A percentile compares a stretch with the other conserved stretches of the same genome.
These are phyloP conservation scores for Fraxinus excelsior DNA, from an alignment of 257 asterid species.

Conservation along the genomic window DNA sequence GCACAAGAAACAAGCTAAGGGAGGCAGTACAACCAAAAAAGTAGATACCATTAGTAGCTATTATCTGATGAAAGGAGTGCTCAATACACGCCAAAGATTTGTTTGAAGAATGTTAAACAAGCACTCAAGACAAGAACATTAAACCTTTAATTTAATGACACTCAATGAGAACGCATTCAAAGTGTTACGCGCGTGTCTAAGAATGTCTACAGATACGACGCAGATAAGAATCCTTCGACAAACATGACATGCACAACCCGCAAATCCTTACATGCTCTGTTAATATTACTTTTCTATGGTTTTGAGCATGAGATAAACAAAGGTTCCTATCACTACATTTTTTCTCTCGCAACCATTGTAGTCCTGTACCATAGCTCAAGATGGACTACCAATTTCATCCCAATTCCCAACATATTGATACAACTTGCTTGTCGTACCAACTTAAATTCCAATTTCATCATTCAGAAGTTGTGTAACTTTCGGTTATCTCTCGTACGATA, in stretches of 20 bases:
- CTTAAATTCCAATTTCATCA: neutral
- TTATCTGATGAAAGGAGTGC: neutral
- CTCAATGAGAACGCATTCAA: neutral
- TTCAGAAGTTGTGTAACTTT: neutral
- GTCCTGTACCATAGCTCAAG: constrained; percentile 3
- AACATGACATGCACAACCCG: constrained; percentile 6
- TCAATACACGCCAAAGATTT: neutral
- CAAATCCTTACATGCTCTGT: neutral
- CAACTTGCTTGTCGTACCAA: constrained; percentile 3
- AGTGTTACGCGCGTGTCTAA: neutral
- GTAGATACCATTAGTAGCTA: neutral
- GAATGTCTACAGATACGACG: neutral
- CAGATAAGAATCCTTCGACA: constrained; percentile 6
- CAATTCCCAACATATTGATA: constrained; percentile 2
- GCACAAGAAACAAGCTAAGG: neutral
- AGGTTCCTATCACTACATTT: constrained; percentile 10
- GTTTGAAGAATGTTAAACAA: constrained; percentile 1
- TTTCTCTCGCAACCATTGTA: neutral
- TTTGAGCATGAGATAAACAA: neutral
- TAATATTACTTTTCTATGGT: constrained; percentile 1
- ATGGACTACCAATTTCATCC: neutral
- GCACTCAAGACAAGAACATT: neutral
- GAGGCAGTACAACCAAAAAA: neutral
- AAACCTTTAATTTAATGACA: neutral
- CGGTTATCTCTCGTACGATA: neutral